Percentiles rank a stretch among this genome's conserved stretches.
phyloP scores from a whole-genome alignment of 768 basidiomycete species.

The Hemileccinum impolitum region DNA sequence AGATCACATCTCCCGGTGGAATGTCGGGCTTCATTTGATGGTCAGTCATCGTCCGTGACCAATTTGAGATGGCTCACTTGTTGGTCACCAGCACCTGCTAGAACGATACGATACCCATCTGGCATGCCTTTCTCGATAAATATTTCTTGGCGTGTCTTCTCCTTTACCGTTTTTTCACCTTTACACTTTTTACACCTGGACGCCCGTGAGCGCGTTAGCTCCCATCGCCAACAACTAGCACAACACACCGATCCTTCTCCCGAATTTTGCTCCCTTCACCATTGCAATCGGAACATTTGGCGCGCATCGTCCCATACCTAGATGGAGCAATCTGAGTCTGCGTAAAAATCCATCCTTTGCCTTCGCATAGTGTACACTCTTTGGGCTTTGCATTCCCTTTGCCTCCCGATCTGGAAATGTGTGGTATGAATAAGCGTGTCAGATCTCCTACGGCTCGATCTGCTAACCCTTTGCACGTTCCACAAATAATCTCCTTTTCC shows the following conservation, averaged over 20 bases:
- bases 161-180: slow-evolving; percentile 76
- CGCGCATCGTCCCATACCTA: slow-evolving; percentile 48
- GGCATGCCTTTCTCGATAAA: slow-evolving; percentile 84
- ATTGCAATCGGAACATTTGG: slow-evolving; percentile 64
- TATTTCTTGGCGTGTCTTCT: slow-evolving; percentile 88
- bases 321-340: slow-evolving; percentile 52
- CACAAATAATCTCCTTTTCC: slow-evolving; percentile 81
- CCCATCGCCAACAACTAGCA: not conserved
- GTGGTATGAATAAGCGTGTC: slow-evolving; percentile 4
- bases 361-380: slow-evolving; percentile 76
- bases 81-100: slow-evolving; percentile 92
- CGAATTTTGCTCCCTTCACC: slow-evolving; percentile 69
- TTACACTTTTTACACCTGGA: slow-evolving; percentile 94
- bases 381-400: slow-evolving; percentile 83
- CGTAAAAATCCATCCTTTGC: slow-evolving; percentile 71
- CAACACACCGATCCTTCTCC: slow-evolving; percentile 73
- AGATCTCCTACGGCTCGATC: not conserved
- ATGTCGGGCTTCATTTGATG: slow-evolving; percentile 66
- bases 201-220: slow-evolving; percentile 9
- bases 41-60: slow-evolving; percentile 4
- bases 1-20: slow-evolving; percentile 88
- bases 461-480: slow-evolving; percentile 72
- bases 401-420: slow-evolving; percentile 64
- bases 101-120: slow-evolving; percentile 78
- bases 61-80: slow-evolving; percentile 44